Base-by-base conservation (phyloP, 2,329 filamentous ascomycete species). In the Drechslera avenae region DNA sequence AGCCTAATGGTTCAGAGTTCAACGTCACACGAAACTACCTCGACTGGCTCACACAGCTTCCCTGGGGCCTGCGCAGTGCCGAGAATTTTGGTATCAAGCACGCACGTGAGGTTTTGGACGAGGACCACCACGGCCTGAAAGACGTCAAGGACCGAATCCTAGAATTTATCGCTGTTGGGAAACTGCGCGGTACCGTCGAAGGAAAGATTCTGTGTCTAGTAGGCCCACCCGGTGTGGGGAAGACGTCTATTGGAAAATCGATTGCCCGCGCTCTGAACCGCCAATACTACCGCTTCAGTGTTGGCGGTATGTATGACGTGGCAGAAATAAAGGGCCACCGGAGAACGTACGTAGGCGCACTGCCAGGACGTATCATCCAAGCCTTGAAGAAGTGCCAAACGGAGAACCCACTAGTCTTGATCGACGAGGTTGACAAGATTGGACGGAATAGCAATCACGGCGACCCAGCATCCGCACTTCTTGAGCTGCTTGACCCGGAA, bases 371-470 rank as follows among this genome's bases (percentile, higher is more conserved):
- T 52, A 96, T 99, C 70, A 97, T 99, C 56, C 95, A 99, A 75
- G 94, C 94, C 1, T 79, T 99, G 67, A 99, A 99, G 82, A 99
- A 99, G 76, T 97, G 93, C 72, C 92, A 97, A 77, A 99, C 94
- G 0, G 95, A 99, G 76, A 99, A 99, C 73, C 94, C 94, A 21
- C 81, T 99, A 23, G 91, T 99, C 42, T 78, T 99, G 57, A 97
- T 99, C 59, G 94, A 99, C 70, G 94, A 99, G 72, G 87, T 99
- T 51, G 94, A 99, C 81, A 99, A 99, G 79, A 96, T 99, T 70
- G 94, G 94, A 26, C 87, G 91, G 50, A 94, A 94, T 4, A 94
- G 97, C 71, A 94, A 97, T 76, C 60, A 66, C 30, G 94, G 94
- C 19, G 94, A 99, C 67, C 95, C 95, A 12, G 91, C 94, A 1